A percentile compares a stretch with the other conserved stretches of the same genome.
phyloP scores from a whole-genome alignment of 192 early-diverging fungal genomes.

The Linnemannia schmuckeri region DNA sequence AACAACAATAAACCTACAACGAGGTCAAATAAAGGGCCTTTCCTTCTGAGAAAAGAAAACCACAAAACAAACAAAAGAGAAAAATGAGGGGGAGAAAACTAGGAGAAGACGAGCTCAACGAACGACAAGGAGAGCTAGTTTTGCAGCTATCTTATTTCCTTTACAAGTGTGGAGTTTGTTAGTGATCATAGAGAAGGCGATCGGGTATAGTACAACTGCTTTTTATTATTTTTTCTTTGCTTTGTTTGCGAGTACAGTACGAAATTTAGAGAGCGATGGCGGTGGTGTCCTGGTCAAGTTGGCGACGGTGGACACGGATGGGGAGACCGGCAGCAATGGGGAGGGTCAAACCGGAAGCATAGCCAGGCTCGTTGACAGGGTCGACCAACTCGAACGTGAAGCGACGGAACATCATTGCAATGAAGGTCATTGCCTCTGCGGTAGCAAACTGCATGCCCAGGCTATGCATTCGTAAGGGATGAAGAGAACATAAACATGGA shows the following conservation, averaged over 20 bases:
- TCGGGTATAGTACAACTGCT: not conserved
- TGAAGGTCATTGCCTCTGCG: conserved; percentile 57
- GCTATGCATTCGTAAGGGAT: not conserved
- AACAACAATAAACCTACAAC: too few species aligned
- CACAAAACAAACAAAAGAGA: too few species aligned
- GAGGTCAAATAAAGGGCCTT: too few species aligned
- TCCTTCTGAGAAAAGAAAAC: too few species aligned
- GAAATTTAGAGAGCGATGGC: not conserved
- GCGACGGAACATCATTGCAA: conserved; percentile 45
- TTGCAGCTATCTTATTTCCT: too few species aligned
- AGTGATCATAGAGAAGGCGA: too few species aligned
- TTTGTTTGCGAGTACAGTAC: not conserved
- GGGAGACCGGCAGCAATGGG: conserved; percentile 26
- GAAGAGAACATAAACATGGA: not conserved
- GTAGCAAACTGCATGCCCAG: conserved; percentile 60
- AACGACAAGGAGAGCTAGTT: too few species aligned
- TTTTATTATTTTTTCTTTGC: not conserved
- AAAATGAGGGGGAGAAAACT: too few species aligned
- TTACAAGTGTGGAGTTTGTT: too few species aligned
- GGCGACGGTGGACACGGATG: conserved; percentile 17
- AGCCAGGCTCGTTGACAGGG: conserved; percentile 20
- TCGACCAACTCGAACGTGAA: conserved; percentile 55
- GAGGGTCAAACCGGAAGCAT: conserved; percentile 37
- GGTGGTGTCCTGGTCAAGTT: not conserved
- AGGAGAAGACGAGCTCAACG: too few species aligned